Evolutionary conservation across 495 filamentous ascomycete species (phyloP).

Genomic region (Chaetomium tenue): DNA sequence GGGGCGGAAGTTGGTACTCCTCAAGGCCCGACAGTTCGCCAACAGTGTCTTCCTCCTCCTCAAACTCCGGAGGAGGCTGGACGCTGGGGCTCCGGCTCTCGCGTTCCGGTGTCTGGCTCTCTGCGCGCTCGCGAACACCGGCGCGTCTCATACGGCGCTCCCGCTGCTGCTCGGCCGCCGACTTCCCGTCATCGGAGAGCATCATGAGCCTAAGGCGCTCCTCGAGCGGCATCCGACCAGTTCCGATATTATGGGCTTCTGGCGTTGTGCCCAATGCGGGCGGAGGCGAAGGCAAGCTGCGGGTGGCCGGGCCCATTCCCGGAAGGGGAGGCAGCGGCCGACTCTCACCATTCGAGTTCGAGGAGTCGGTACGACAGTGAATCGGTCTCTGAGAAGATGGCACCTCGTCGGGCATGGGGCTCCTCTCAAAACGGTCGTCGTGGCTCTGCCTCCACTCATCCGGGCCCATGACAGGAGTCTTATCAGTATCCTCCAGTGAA

Average conservation of each 20-base stretch:
- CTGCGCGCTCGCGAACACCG: slow-evolving; percentile 45
- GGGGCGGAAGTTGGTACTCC: slow-evolving; percentile 65
- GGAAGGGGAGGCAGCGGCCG: slow-evolving; percentile 75
- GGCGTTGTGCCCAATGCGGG: slow-evolving; percentile 55
- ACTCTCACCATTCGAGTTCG: slow-evolving; percentile 68
- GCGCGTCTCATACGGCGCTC: slow-evolving; percentile 61
- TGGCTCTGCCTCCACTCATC: slow-evolving; percentile 89
- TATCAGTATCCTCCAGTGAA: slow-evolving; percentile 89
- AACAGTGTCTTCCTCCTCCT: slow-evolving; percentile 52
- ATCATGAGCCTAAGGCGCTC: slow-evolving; percentile 82
- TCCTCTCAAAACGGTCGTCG: slow-evolving; percentile 72
- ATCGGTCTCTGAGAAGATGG: slow-evolving; percentile 40
- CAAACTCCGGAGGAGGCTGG: slow-evolving; percentile 32
- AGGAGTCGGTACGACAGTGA: slow-evolving; percentile 59
- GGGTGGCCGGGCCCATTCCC: slow-evolving; percentile 41
- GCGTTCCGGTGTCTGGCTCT: slow-evolving; percentile 50
- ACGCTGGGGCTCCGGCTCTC: slow-evolving; percentile 44
- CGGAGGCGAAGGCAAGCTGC: slow-evolving; percentile 63
- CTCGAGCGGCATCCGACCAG: slow-evolving; percentile 72
- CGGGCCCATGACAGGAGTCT: slow-evolving; percentile 93
- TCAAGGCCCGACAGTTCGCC: slow-evolving; percentile 54
- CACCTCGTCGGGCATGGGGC: slow-evolving; percentile 56
- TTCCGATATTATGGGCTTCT: slow-evolving; percentile 66
- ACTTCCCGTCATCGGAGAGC: slow-evolving; percentile 61
- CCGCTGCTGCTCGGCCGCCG: slow-evolving; percentile 55